These are phyloP conservation scores for Melastoma malabathricum DNA, from an alignment of 345 rosid species.

Conservation along the genomic window DNA sequence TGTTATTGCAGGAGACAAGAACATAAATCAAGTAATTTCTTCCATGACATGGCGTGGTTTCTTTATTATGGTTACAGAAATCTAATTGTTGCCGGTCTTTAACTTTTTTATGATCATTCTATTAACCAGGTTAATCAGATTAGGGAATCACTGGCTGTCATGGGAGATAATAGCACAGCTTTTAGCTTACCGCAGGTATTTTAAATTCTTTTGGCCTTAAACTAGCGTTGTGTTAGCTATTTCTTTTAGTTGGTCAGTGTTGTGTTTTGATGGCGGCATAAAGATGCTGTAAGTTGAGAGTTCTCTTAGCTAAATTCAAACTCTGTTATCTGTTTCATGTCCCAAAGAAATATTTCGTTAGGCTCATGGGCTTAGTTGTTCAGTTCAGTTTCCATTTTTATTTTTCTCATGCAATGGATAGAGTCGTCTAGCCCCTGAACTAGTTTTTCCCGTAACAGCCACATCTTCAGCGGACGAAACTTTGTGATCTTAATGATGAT, in stretches of 20 bases:
- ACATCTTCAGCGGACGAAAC: conserved; percentile 61
- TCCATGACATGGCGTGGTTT: conserved; percentile 1
- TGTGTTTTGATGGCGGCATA: background rate
- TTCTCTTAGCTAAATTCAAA: no score
- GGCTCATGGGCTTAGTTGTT: no score
- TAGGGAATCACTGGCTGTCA: conserved; percentile 79
- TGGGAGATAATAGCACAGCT: conserved; percentile 98
- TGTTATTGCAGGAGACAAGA: conserved; percentile 70
- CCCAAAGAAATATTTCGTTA: no score
- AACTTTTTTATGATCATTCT: conserved; percentile 13
- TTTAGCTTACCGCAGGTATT: conserved; percentile 95
- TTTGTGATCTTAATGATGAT: conserved; percentile 88
- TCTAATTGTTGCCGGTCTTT: no score
- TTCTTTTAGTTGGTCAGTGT: background rate
- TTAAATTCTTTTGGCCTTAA: background rate
- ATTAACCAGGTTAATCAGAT: conserved; percentile 66
- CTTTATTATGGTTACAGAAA: no score
- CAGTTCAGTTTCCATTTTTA: no score
- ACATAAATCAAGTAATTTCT: conserved; percentile 64
- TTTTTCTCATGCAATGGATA: no score
- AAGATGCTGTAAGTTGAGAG: no score
- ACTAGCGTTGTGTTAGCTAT: conserved; percentile 1
- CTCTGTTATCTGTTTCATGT: no score
- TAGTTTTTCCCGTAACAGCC: conserved; percentile 8
- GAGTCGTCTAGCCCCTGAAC: background rate